A percentile compares a stretch with the other conserved stretches of the same genome.
Conservation (phyloP, 2,329 filamentous ascomycete species). For the Dendrostoma leiphaemia region DNA sequence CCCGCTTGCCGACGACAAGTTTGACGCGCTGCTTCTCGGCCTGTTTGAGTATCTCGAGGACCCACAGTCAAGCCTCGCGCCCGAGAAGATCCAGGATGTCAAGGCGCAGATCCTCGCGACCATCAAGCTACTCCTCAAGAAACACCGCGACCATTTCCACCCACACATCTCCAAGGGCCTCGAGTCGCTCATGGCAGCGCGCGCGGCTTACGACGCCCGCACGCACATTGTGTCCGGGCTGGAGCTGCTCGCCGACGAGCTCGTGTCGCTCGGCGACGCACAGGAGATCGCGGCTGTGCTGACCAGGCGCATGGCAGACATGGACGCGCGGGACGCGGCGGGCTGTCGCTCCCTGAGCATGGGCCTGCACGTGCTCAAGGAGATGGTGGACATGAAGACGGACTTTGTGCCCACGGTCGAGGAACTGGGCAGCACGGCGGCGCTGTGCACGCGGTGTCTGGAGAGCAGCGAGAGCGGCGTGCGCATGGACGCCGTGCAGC, state of each 20-base stretch:
- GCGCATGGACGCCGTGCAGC: conserved; percentile 73
- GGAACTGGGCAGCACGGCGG: conserved; percentile 51
- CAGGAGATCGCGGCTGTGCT: conserved; percentile 58
- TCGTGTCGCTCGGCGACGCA: conserved; percentile 64
- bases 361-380: conserved; percentile 61
- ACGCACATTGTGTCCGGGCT: conserved; percentile 73
- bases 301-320: conserved; percentile 44
- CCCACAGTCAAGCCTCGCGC: conserved; percentile 49
- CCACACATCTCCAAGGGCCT: conserved; percentile 68
- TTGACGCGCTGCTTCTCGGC: conserved; percentile 64
- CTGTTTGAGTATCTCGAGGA: conserved; percentile 72
- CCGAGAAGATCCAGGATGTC: conserved; percentile 68
- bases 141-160: conserved; percentile 63
- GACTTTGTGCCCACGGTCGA: conserved; percentile 48
- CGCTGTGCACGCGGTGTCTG: conserved; percentile 54
- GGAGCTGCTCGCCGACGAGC: conserved; percentile 70
- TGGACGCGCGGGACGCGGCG: conserved; percentile 41
- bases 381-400: conserved; percentile 51
- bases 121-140: conserved; percentile 69
- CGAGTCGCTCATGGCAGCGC: conserved; percentile 63
- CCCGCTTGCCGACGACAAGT: conserved; percentile 64
- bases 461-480: conserved; percentile 61
- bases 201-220: conserved; percentile 64
- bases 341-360: conserved; percentile 57
- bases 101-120: conserved; percentile 74